Evolutionary conservation across 2,329 filamentous ascomycete genomes (phyloP).

Genomic region (Arthrinium puccinioides): DNA sequence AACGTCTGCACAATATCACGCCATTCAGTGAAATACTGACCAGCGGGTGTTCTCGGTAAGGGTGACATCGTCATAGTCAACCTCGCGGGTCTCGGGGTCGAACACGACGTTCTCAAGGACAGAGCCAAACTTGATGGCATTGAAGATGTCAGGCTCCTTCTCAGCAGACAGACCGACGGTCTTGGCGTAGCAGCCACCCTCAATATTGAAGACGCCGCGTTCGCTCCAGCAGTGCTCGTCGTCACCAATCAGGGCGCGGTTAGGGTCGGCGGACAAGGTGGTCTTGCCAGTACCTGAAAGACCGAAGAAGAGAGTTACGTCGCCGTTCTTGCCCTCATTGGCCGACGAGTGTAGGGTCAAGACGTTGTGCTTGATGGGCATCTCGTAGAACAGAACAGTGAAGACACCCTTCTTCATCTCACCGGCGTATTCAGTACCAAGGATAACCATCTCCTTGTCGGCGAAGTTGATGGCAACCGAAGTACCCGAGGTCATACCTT

Average conservation of each 20-base stretch:
- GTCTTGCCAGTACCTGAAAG: constrained; percentile 98
- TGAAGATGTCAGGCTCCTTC: constrained; percentile 98
- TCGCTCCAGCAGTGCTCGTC: constrained; percentile 99
- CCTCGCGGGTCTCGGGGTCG: constrained; percentile 77
- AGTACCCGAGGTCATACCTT: constrained; percentile 97
- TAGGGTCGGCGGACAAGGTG: constrained; percentile 91
- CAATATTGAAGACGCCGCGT: constrained; percentile 96
- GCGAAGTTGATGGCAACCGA: constrained; percentile 98
- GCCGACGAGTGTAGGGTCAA: constrained; percentile 97
- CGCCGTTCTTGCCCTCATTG: constrained; percentile 89
- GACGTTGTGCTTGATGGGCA: constrained; percentile 99
- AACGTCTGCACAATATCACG: neutral
- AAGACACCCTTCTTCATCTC: constrained; percentile 99
- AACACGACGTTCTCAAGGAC: constrained; percentile 99
- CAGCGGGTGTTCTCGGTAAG: constrained; percentile 98
- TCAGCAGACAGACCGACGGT: constrained; percentile 93
- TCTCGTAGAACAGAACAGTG: constrained; percentile 99
- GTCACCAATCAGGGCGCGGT: constrained; percentile 92
- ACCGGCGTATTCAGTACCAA: constrained; percentile 96
- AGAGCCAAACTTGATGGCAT: constrained; percentile 92
- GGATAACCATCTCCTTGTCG: constrained; percentile 99
- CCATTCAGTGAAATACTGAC: constrained; percentile 16
- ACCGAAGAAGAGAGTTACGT: constrained; percentile 99
- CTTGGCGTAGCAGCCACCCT: constrained; percentile 99
- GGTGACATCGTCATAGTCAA: constrained; percentile 93